Evolutionary conservation across 2,329 filamentous ascomycete species (phyloP), one percentile per base, ranked within the genome.

Genomic region (Ophiostoma triangulosporum): DNA sequence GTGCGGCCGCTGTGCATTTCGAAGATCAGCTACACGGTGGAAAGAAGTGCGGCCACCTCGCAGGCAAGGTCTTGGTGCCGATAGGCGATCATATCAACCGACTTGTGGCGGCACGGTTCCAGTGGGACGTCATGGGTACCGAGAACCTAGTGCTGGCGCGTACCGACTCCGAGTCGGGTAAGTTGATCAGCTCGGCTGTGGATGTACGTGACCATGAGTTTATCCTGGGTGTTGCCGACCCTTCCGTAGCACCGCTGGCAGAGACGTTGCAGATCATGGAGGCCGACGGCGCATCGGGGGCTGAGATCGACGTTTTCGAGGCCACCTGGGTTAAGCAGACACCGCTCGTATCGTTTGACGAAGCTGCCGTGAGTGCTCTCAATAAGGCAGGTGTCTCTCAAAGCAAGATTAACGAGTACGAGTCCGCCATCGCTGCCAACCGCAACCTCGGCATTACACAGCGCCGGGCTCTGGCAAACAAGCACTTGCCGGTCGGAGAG

Each of bases 1-100:
- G 93, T 52, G 93, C 93, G 1, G 93, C 93, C 0, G 93, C 86
- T 8, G 93, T 98, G 2, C 93, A 98, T 68, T 95, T 98, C 58
- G 93, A 98, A 69, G 93, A 98, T 65, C 93, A 98, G 70, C 78
- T 97, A 48, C 93, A 97, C 65, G 93, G 93, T 43, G 93, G 93
- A 57, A 98, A 98, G 75, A 98, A 97, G 71, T 98, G 93, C 65
- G 93, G 93, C 15, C 93, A 98, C 70, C 73, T 97, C 57, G 93
- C 93, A 1, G 93, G 93, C 60, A 98, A 97, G 68, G 93, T 97
- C 1, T 75, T 98, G 8, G 93, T 97, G 3, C 91, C 93, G 0
- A 81, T 90, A 0, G 86, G 89, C 57, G 93, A 97, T 66, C 93
- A 98, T 72, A 95, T 97, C 74, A 96, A 95, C 71, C 84, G 93